Percentiles rank a stretch among this genome's conserved stretches.
Evolutionary conservation across 805 yeast species (phyloP).

Genomic region (Tetrapisispora nanseiensis): DNA sequence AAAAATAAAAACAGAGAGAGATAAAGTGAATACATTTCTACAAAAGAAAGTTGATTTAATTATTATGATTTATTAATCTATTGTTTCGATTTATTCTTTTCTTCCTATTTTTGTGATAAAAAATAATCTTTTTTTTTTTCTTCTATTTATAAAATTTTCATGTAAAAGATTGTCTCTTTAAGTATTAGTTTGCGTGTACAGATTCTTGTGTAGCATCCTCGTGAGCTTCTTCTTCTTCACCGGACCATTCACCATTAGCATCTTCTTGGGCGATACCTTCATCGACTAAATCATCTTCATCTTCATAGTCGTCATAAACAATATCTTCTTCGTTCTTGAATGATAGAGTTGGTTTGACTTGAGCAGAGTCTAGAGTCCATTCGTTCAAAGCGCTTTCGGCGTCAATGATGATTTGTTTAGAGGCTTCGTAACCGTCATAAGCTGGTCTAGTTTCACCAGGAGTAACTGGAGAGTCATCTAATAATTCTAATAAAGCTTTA

Average conservation of each 20-base stretch:
- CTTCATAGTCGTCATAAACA: constrained; percentile 40
- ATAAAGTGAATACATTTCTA: neutral
- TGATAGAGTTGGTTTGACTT: constrained; percentile 70
- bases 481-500: constrained; percentile 70
- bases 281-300: constrained; percentile 40
- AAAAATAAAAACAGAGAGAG: neutral
- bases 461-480: constrained; percentile 78
- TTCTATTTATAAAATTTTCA: neutral
- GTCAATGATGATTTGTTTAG: constrained; percentile 78
- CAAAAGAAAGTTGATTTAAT: too few species aligned
- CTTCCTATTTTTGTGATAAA: too few species aligned
- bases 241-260: constrained; percentile 9
- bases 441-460: constrained; percentile 91
- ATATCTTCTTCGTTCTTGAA: constrained; percentile 50
- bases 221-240: constrained; percentile 2
- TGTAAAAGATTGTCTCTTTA: neutral
- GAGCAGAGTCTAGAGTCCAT: constrained; percentile 80
- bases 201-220: neutral
- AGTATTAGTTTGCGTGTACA: neutral
- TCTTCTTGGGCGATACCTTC: constrained; percentile 10
- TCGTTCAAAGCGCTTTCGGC: constrained; percentile 75
- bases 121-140: neutral
- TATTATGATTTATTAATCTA: too few species aligned
- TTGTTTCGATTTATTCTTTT: too few species aligned
- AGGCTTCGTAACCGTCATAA: constrained; percentile 81